Evolutionary conservation across 2,329 filamentous ascomycete genomes (phyloP), one percentile per base, ranked within the genome.

Genomic region (Colletotrichum sp.): DNA sequence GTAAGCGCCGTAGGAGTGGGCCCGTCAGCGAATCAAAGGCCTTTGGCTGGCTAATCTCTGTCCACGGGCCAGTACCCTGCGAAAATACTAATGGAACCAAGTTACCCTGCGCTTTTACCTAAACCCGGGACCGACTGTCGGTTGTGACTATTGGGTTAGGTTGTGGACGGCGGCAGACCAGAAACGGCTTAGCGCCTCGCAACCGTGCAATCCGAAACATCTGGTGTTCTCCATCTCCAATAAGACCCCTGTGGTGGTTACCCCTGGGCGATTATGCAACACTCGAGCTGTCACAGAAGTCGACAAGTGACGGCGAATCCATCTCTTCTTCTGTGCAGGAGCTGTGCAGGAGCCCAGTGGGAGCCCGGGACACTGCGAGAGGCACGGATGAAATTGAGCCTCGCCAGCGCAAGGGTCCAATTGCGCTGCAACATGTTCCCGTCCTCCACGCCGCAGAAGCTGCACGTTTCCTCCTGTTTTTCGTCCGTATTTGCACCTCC

Each of bases 281-380:
- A 76, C 66, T 61, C 30, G 52, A 71, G 30, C 67, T 75, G 71
- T 75, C 60, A 76, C 57, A 76, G 74, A 75, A 75, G 59, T 70
- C 67, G 16, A 61, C 32, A 30, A 74, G 34, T 43, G 74, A 70
- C 10, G 64, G 64, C 39, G 57, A 69, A 66, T 69, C 71, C 74
- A 61, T 63, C 68, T 63, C 28, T 21, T 63, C 32, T 32, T 16
- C 59, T 21, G 18, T 32, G 59, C 26, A 30, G 32, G 30, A 61
- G 30, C 26, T n/a, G 12, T 48, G 43, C 18, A 48, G 43, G 43
- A 48, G 43, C 43, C 43, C 43, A 48, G 43, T 48, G 43, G 43
- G 43, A 48, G 43, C n/a, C 43, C 10, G 43, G 43, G 43, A 21
- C 43, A 52, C 43, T 52, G n/a, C n/a, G 43, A 63, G 4, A 30